Conservation (phyloP, 1,139 yeast species). For the Geotrichum klebahnii region DNA sequence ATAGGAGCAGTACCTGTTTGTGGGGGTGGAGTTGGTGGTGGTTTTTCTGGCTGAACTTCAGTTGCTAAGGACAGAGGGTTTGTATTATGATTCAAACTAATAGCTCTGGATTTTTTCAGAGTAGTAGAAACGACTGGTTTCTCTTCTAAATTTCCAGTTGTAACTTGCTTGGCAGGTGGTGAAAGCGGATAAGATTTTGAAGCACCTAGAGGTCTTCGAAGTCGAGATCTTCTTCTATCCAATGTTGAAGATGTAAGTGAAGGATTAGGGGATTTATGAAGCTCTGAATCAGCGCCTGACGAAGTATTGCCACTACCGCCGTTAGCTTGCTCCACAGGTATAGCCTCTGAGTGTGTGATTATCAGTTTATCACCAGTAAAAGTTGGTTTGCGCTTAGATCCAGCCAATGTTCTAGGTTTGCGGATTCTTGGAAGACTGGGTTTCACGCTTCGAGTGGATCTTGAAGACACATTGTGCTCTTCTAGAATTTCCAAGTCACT, state of each 20-base stretch:
- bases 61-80: too few relatives aligned
- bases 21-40: background rate
- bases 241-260: background rate
- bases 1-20: background rate
- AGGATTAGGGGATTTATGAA: background rate
- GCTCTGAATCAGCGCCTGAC: too few relatives aligned
- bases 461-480: background rate
- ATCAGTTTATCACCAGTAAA: too few relatives aligned
- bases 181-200: too few relatives aligned
- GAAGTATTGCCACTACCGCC: too few relatives aligned
- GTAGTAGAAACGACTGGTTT: too few relatives aligned
- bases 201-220: background rate
- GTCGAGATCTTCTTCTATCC: background rate
- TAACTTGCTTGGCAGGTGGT: background rate
- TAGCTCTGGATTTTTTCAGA: too few relatives aligned
- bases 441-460: conserved; percentile 1
- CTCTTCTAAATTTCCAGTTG: background rate
- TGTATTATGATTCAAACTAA: too few relatives aligned
- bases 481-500: conserved; percentile 5
- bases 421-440: too few relatives aligned
- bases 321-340: too few relatives aligned
- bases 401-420: background rate
- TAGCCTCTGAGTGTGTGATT: too few relatives aligned
- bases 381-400: background rate
- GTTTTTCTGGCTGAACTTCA: background rate